Conservation (phyloP, 1,284 basidiomycete species). For the Xerocomus nothofagi region DNA sequence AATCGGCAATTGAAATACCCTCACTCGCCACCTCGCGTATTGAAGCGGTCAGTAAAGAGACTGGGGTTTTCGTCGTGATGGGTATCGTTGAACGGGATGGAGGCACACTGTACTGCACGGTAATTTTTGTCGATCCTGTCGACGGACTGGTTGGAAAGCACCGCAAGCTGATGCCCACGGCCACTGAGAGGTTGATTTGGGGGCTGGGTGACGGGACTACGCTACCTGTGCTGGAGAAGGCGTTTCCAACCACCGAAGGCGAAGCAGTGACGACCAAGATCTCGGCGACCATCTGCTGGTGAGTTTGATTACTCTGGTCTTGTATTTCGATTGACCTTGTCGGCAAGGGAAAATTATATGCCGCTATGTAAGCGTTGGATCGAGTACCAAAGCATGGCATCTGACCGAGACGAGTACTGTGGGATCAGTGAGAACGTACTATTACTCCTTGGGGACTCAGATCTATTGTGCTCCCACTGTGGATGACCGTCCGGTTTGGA, state of each 20-base stretch:
- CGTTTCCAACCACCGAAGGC: constrained; percentile 29
- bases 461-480: constrained; percentile 74
- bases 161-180: constrained; percentile 75
- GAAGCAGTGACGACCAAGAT: constrained; percentile 48
- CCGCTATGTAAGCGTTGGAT: constrained; percentile 51
- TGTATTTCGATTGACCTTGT: constrained; percentile 3
- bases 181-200: constrained; percentile 69
- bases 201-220: constrained; percentile 57
- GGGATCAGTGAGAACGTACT: constrained; percentile 52
- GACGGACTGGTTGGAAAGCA: constrained; percentile 64
- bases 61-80: constrained; percentile 61
- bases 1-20: constrained; percentile 58
- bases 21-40: constrained; percentile 50
- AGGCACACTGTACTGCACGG: constrained; percentile 72
- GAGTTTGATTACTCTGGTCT: constrained; percentile 21
- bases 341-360: constrained; percentile 73
- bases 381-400: no score
- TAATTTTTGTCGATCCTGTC: constrained; percentile 59
- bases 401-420: background rate
- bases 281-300: constrained; percentile 70
- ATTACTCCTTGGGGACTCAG: constrained; percentile 63
- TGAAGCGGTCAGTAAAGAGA: constrained; percentile 51
- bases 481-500: constrained; percentile 65
- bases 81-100: constrained; percentile 68
- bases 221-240: constrained; percentile 44